Base-by-base conservation (phyloP, 208 protist genomes). In the Leishmania aethiopica region DNA sequence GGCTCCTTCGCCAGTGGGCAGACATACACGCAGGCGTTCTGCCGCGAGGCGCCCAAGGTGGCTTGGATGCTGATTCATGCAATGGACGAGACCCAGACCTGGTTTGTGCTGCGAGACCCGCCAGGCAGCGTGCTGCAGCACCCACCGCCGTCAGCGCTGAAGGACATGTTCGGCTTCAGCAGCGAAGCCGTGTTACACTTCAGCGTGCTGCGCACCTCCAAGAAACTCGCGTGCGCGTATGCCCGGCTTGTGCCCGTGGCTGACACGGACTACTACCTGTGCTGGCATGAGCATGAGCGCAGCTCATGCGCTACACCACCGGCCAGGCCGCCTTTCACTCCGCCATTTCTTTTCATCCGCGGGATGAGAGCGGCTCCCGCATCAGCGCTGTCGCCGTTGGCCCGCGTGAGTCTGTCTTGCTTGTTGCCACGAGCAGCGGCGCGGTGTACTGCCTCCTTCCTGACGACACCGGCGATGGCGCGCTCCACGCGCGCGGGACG, bases 391-490 rank as follows among this genome's bases (percentile, higher is more conserved):
- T 95, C 42, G 84, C 80, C 32, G 91, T 90, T 28, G 90, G 90
- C 78, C 60, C 86, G 37, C 89, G 91, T 32, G 95, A 96, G 84
- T 92, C 89, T 19, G 72, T 96, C 11, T 69, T 98, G 60, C 77
- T 93, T 42, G 78, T 96, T 62, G 93, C 86, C 8, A 82, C 85
- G 35, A 90, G 82, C 81, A 93, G 72, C 78, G 95, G 95, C 17
- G 86, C 88, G 17, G 85, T 96, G 40, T 95, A 94, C 76, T 95
- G 86, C 85, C 83, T 98, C 49, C 91, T 83, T 80, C 91, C 91
- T 2, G 87, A 89, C 74, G 75, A 79, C 35, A 64, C 81, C 0
- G 78, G 86, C 73, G 76, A 76, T 35, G 77, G 83, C 22, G 73
- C 84, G 0, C 40, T 89, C 49, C 75, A 90, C 47, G 71, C 94